Percentiles rank a stretch among this genome's conserved stretches.
Conservation (phyloP, 169 alveolate species). For the Plasmodium fragile region DNA sequence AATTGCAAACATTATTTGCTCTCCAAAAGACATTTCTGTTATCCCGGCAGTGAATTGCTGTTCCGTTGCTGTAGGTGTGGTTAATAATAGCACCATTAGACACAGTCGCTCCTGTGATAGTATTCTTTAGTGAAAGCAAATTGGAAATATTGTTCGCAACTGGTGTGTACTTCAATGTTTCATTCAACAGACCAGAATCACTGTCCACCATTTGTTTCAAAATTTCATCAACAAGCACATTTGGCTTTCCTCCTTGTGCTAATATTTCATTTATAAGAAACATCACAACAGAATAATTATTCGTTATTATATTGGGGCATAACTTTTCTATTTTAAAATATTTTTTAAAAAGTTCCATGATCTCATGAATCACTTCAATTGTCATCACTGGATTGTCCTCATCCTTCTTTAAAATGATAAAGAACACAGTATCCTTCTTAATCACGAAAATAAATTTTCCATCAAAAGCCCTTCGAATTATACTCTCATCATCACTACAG, state of each 20-base stretch:
- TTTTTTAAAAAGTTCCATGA: constrained; percentile 25
- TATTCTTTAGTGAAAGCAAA: constrained; percentile 12
- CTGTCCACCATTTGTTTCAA: constrained; percentile 34
- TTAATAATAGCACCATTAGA: constrained; percentile 35
- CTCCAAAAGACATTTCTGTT: constrained; percentile 47
- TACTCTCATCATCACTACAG: not conserved
- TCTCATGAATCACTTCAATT: constrained; percentile 56
- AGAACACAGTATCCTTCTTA: constrained; percentile 25
- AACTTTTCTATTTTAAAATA: constrained; percentile 46
- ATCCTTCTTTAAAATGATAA: constrained; percentile 22
- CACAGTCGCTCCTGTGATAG: not conserved
- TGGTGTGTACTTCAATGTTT: constrained; percentile 24
- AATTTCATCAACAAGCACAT: constrained; percentile 26
- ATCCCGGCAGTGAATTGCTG: not conserved
- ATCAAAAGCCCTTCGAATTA: not conserved
- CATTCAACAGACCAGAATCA: constrained; percentile 38
- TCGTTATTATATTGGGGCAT: constrained; percentile 7
- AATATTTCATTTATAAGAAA: constrained; percentile 70
- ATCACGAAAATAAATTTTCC: constrained; percentile 21
- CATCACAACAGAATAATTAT: constrained; percentile 51
- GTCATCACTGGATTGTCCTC: constrained; percentile 50
- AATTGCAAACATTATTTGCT: not conserved
- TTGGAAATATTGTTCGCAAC: constrained; percentile 32
- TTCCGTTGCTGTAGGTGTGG: constrained; percentile 56
- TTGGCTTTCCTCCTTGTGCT: constrained; percentile 62